phyloP scores from a whole-genome alignment of 2,329 filamentous ascomycete species.

The Paraconiothyrium sp. region DNA sequence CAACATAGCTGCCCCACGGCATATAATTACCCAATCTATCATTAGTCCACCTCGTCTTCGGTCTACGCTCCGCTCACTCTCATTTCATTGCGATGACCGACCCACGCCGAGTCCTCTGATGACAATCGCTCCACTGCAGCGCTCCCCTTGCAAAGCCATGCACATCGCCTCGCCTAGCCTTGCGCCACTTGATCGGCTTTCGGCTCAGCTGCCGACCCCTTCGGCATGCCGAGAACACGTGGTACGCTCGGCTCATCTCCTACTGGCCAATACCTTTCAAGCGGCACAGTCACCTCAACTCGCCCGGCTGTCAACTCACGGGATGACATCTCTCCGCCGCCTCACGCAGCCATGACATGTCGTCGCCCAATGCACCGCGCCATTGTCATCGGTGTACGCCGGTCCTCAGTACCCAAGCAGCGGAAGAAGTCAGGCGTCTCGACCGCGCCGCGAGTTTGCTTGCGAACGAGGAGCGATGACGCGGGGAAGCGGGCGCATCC shows the following conservation, averaged over 20 bases:
- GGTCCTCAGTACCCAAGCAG: too few relatives aligned
- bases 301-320: too few relatives aligned
- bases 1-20: background rate
- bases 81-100: background rate
- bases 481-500: too few relatives aligned
- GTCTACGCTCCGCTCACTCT: background rate
- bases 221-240: slow-evolving; percentile 4
- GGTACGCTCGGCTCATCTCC: background rate
- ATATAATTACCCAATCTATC: background rate
- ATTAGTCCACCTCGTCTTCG: background rate
- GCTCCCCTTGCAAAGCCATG: background rate
- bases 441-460: too few relatives aligned
- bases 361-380: too few relatives aligned
- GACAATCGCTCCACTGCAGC: background rate
- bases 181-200: background rate
- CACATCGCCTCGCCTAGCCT: background rate
- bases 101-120: background rate
- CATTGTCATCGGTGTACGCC: too few relatives aligned
- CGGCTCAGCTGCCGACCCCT: background rate
- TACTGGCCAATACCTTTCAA: too few relatives aligned
- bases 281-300: too few relatives aligned
- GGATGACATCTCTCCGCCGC: too few relatives aligned
- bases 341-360: too few relatives aligned
- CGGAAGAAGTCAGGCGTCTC: too few relatives aligned
- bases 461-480: too few relatives aligned